A percentile compares a stretch with the other conserved stretches of the same genome.
Conservation (phyloP, 371 early-diverging fungal genomes). For the Circinella umbellata region DNA sequence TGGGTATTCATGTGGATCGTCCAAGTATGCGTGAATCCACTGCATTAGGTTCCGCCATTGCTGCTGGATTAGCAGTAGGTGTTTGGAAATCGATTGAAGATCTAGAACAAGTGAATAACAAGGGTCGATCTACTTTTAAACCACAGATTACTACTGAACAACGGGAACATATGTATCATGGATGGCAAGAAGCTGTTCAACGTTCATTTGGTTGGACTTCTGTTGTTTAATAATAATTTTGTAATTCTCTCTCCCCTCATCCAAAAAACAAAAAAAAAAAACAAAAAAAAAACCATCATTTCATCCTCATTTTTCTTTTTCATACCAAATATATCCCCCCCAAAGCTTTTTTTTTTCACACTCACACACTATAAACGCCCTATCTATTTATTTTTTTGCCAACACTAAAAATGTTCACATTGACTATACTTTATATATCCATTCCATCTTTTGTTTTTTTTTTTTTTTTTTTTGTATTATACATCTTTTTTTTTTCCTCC, state of each 20-base stretch:
- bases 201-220: slow-evolving; percentile 71
- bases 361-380: too few relatives aligned
- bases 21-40: slow-evolving; percentile 93
- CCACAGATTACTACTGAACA: slow-evolving; percentile 52
- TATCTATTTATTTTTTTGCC: too few relatives aligned
- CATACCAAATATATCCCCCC: too few relatives aligned
- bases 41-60: slow-evolving; percentile 92
- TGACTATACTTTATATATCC: too few relatives aligned
- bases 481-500: too few relatives aligned
- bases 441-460: too few relatives aligned
- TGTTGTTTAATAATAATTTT: background rate
- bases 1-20: slow-evolving; percentile 81
- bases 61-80: slow-evolving; percentile 85
- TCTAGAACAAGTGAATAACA: slow-evolving; percentile 40
- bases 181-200: slow-evolving; percentile 91
- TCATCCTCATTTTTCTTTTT: too few relatives aligned
- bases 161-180: slow-evolving; percentile 67
- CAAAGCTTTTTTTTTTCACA: too few relatives aligned
- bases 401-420: too few relatives aligned
- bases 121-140: slow-evolving; percentile 46
- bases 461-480: background rate
- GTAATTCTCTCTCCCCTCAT: background rate
- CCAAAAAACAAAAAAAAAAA: too few relatives aligned
- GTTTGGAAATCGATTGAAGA: slow-evolving; percentile 61
- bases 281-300: too few relatives aligned